phyloP scores from a whole-genome alignment of 1,139 yeast genomes.

The Hyphopichia fennica region DNA sequence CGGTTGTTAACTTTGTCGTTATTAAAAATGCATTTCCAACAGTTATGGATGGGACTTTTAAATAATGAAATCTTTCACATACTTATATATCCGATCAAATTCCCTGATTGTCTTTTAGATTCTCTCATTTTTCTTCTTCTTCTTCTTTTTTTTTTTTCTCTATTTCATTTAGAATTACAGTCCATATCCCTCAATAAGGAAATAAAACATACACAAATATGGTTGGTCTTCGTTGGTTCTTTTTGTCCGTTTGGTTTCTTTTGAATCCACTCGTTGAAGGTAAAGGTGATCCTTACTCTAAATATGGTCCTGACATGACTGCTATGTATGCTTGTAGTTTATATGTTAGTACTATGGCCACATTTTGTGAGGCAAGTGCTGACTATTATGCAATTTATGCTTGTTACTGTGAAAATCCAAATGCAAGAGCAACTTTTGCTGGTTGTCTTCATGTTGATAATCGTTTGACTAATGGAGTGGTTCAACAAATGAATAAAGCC shows the following conservation, averaged over 20 bases:
- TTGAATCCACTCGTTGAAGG: neutral
- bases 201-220: neutral
- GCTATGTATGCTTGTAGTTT: constrained; percentile 18
- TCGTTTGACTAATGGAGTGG: constrained; percentile 4
- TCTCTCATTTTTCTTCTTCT: too few species aligned
- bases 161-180: too few species aligned
- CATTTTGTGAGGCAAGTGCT: constrained; percentile 13
- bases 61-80: too few species aligned
- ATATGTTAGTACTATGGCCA: constrained; percentile 11
- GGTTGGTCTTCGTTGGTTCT: neutral
- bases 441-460: constrained; percentile 12
- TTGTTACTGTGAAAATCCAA: constrained; percentile 12
- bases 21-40: too few species aligned
- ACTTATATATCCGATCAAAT: too few species aligned
- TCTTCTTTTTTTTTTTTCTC: too few species aligned
- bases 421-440: constrained; percentile 16
- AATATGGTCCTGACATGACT: constrained; percentile 7
- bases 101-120: too few species aligned
- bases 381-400: constrained; percentile 2
- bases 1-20: too few species aligned
- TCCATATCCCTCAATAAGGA: too few species aligned
- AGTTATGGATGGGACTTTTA: too few species aligned
- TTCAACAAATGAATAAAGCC: constrained; percentile 12
- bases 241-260: neutral
- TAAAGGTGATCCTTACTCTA: constrained; percentile 9